phyloP scores from a whole-genome alignment of 495 filamentous ascomycete genomes.

The Podospora sp. region DNA sequence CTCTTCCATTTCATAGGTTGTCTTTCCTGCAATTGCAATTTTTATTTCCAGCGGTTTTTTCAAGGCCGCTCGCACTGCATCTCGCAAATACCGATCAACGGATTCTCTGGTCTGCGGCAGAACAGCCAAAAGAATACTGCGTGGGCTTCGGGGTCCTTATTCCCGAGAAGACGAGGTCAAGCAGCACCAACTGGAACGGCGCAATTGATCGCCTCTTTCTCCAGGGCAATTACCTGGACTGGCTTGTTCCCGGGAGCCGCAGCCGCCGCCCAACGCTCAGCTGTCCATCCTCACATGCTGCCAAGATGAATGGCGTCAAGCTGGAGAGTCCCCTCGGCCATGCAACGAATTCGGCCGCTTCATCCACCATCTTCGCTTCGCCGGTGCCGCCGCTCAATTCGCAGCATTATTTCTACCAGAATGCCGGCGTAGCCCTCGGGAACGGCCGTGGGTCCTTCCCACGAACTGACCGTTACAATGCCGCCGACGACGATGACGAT shows the following conservation, averaged over 20 bases:
- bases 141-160: constrained; percentile 9
- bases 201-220: not conserved
- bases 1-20: not conserved
- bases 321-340: constrained; percentile 19
- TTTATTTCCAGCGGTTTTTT: not conserved
- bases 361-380: constrained; percentile 44
- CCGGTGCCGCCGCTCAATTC: constrained; percentile 19
- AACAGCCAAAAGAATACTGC: not conserved
- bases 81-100: not conserved
- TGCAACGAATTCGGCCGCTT: constrained; percentile 37
- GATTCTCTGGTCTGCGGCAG: not conserved
- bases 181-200: not conserved
- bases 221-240: constrained; percentile 8
- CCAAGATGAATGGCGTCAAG: constrained; percentile 19
- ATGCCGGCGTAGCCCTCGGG: not conserved
- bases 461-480: not conserved
- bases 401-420: constrained; percentile 22
- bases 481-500: constrained; percentile 7
- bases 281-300: constrained; percentile 12
- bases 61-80: not conserved
- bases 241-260: constrained; percentile 7
- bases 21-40: not conserved
- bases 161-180: constrained; percentile 12
- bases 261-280: constrained; percentile 11
- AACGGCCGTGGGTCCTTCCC: not conserved